phyloP scores from a whole-genome alignment of 2,329 filamentous ascomycete species.

The Colletotrichum tofieldiae region DNA sequence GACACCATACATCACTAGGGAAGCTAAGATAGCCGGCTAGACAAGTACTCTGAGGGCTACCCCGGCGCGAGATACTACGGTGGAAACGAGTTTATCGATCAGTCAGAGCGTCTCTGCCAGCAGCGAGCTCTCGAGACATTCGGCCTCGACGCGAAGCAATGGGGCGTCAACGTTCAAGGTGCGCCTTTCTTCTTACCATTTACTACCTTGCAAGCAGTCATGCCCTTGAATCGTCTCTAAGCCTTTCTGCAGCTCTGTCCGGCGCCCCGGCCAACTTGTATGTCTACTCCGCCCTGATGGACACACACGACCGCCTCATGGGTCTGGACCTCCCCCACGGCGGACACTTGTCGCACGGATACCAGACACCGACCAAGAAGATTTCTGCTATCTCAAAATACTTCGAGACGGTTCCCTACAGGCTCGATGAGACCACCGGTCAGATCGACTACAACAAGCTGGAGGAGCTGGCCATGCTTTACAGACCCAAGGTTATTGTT shows the following conservation, averaged over 20 bases:
- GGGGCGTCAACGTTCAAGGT: conserved; percentile 94
- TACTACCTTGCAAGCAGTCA: not conserved
- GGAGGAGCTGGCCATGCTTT: conserved; percentile 88
- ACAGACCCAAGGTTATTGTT: conserved; percentile 95
- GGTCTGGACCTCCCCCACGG: conserved; percentile 96
- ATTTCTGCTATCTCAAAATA: conserved; percentile 99
- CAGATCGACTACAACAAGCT: conserved; percentile 96
- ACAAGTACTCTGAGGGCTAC: conserved; percentile 99
- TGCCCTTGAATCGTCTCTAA: conserved; percentile 17
- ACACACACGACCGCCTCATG: conserved; percentile 96
- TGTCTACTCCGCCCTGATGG: conserved; percentile 94
- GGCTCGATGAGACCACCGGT: conserved; percentile 89
- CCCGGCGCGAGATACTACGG: conserved; percentile 97
- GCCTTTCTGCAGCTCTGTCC: conserved; percentile 76
- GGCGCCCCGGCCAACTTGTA: conserved; percentile 85
- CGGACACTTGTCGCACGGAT: conserved; percentile 95
- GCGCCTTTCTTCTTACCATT: not conserved
- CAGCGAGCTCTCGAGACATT: conserved; percentile 91
- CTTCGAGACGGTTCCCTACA: conserved; percentile 98
- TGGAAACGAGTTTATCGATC: conserved; percentile 96
- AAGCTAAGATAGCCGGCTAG: conserved; percentile 62
- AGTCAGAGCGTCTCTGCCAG: conserved; percentile 91
- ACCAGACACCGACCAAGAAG: conserved; percentile 94
- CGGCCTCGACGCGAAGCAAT: conserved; percentile 85
- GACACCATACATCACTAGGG: not conserved